A percentile compares a stretch with the other conserved stretches of the same genome.
Conservation (phyloP, 768 basidiomycete genomes). For the Fibroporia radiculosa region DNA sequence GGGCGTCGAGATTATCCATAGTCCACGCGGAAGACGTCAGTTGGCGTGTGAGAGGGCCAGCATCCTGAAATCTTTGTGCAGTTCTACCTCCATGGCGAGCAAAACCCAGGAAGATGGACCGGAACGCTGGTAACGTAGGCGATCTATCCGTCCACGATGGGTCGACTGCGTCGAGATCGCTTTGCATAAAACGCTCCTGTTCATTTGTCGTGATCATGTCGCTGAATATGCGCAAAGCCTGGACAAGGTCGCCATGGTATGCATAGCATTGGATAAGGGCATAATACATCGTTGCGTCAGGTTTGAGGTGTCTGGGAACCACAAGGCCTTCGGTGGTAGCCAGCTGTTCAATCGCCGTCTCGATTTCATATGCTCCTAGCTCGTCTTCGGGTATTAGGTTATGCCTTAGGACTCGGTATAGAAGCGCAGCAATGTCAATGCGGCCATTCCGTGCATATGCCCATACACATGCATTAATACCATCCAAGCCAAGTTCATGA, state of each 20-base stretch:
- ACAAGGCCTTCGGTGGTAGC: constrained; percentile 36
- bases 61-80: constrained; percentile 6
- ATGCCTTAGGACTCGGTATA: constrained; percentile 60
- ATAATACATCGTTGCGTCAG: constrained; percentile 63
- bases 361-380: constrained; percentile 20
- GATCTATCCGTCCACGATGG: constrained; percentile 19
- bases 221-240: constrained; percentile 48
- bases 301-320: constrained; percentile 34
- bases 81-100: constrained; percentile 39
- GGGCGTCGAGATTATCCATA: constrained; percentile 40
- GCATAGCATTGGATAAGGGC: constrained; percentile 62
- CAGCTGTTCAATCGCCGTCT: constrained; percentile 31
- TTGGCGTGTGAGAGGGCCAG: background rate
- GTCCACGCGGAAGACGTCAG: constrained; percentile 38
- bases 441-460: constrained; percentile 49
- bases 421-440: constrained; percentile 45
- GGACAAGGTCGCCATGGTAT: constrained; percentile 58
- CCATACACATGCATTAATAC: constrained; percentile 65
- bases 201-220: constrained; percentile 50
- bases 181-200: background rate
- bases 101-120: constrained; percentile 73
- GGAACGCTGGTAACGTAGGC: constrained; percentile 47
- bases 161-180: background rate
- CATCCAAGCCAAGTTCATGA: constrained; percentile 51
- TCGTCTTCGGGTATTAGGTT: constrained; percentile 34